Conservation (phyloP, 2,329 filamentous ascomycete species). For the Aspergillus awamori region DNA sequence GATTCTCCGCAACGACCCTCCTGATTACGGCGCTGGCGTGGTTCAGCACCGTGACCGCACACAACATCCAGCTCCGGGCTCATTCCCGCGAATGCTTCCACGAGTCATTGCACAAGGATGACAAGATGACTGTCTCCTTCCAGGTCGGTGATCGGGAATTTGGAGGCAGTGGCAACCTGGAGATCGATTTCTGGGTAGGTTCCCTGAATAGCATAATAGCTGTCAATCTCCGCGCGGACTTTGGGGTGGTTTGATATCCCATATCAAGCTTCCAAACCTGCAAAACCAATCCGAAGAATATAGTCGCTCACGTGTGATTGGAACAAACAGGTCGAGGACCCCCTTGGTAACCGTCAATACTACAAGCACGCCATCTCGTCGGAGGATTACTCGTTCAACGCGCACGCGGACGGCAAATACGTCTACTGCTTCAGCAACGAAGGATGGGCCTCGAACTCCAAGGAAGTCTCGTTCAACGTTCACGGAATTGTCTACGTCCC, state of each 20-base stretch:
- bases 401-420: slow-evolving; percentile 82
- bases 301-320: not conserved
- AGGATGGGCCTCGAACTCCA: slow-evolving; percentile 92
- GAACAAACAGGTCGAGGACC: slow-evolving; percentile 70
- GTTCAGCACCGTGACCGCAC: slow-evolving; percentile 68
- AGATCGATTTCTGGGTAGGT: slow-evolving; percentile 96
- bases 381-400: slow-evolving; percentile 91
- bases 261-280: not conserved
- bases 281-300: too few relatives aligned
- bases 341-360: slow-evolving; percentile 72
- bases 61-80: slow-evolving; percentile 94
- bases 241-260: not conserved
- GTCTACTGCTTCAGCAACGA: slow-evolving; percentile 99
- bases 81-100: slow-evolving; percentile 98
- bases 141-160: slow-evolving; percentile 97
- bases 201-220: not conserved
- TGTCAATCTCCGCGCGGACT: not conserved
- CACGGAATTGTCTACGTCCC: slow-evolving; percentile 98
- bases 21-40: slow-evolving; percentile 57
- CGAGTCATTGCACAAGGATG: slow-evolving; percentile 86
- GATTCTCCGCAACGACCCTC: slow-evolving; percentile 43
- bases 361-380: slow-evolving; percentile 81
- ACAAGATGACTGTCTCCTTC: slow-evolving; percentile 98
- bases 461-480: slow-evolving; percentile 99
- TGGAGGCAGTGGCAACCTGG: slow-evolving; percentile 88